phyloP scores from a whole-genome alignment of 768 basidiomycete species.

The Pisolithus albus region DNA sequence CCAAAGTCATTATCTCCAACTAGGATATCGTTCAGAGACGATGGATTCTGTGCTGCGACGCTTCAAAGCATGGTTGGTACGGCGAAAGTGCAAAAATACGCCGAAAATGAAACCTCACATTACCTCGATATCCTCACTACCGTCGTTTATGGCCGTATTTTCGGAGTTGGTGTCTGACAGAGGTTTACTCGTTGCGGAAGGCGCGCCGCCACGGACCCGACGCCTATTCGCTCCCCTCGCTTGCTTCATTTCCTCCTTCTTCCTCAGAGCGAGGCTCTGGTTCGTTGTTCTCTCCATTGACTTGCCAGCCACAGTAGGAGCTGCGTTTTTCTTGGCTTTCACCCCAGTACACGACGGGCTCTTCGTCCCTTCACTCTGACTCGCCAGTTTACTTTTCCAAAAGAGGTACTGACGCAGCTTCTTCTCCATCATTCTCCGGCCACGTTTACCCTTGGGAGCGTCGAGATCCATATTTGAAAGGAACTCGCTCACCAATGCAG shows the following conservation, averaged over 20 bases:
- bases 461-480: conserved; percentile 54
- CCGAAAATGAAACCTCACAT: conserved; percentile 40
- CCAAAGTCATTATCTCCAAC: conserved; percentile 16
- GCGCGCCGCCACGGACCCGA: conserved; percentile 69
- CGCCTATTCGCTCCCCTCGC: conserved; percentile 59
- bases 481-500: conserved; percentile 71
- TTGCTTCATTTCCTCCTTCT: conserved; percentile 62
- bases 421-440: conserved; percentile 71
- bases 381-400: conserved; percentile 60
- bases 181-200: conserved; percentile 12
- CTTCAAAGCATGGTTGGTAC: conserved; percentile 4
- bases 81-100: not conserved
- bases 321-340: conserved; percentile 1
- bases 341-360: not conserved
- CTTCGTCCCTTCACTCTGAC: conserved; percentile 20
- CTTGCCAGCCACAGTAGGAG: conserved; percentile 13
- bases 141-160: conserved; percentile 13
- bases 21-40: conserved; percentile 9
- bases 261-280: conserved; percentile 68
- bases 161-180: conserved; percentile 8
- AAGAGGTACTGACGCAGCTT: conserved; percentile 68
- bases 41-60: conserved; percentile 12
- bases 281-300: conserved; percentile 26
- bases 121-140: conserved; percentile 40
- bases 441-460: conserved; percentile 55